Evolutionary conservation across 83 land plant genomes (phyloP), one percentile per base, ranked within the genome.

Genomic region (Thuja plicata): DNA sequence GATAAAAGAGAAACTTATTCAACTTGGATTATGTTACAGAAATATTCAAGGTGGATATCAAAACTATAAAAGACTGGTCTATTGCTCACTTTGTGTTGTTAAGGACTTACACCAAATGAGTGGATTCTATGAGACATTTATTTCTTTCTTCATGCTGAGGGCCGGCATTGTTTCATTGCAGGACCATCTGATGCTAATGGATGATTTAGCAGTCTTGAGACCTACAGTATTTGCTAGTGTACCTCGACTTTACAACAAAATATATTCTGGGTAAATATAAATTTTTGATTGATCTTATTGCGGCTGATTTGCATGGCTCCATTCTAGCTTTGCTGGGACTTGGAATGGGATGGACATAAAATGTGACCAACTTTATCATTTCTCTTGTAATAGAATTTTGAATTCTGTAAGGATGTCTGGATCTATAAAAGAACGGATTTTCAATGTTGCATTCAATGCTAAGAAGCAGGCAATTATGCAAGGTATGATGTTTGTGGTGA

Each of bases 161-260:
- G 35, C 0, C 0, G 41, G 38, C n/a, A 21, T 50, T 8, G 11
- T 88, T 16, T 35, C 27, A 30, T 87, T 88, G 52, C 91, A 98
- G 99, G 99, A 98, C 83, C 94, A 95, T 87, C 84, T 97, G 94
- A 96, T 95, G 91, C 90, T 98, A 87, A 94, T 98, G 99, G 99
- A 98, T 87, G 99, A 98, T 84, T 87, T 97, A 89, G 96, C 93
- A 57, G 93, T 91, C 50, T 88, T 98, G 54, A 94, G 94, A 86
- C 99, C 99, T 13, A 97, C 99, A 52, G 16, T 98, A 17, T 98
- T 98, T 91, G 89, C 92, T 88, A 97, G 99, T 92, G 99, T 98
- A 43, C 99, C 99, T 76, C 93, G 99, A 12, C 93, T 98, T 43
- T 97, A 96, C 91, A 98, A 98, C 88, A 93, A 96, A 91, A 97